Base-by-base conservation (phyloP, 108 stramenopile species). In the Nitzschia palea region DNA sequence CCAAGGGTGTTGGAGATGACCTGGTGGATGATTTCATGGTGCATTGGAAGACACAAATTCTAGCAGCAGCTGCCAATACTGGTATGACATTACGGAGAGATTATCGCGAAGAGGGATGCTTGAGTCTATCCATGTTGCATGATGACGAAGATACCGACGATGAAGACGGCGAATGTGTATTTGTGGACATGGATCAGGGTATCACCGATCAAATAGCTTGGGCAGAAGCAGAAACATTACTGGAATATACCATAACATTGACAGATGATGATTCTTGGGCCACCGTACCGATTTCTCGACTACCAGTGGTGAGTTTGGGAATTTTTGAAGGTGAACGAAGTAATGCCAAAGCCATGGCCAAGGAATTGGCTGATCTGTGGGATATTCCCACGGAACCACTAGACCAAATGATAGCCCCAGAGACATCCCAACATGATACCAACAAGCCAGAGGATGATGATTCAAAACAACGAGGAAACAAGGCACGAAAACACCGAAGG, bases 311-410 rank as follows among this genome's bases (percentile, higher is more conserved):
- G 1, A 74, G 68, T 28, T 22, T 75, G 57, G 79, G 74, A 0
- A 50, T 71, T 17, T 80, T 71, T 61, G 79, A 76, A 33, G 79
- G 79, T 17, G 70, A 70, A 33, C 59, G 79, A 14, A 30, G 40
- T 18, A 37, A 44, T 4, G 79, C 79, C 37, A 80, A 76, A 60
- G 62, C 47, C 25, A 79, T 79, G 78, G 78, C 78, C 40, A 61
- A 56, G 35, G 68, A 79, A 31, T 31, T 79, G 43, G 55, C 68
- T 28, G 30, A 30, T 6, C 28, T 70, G 62, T 79, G 78, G 78
- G 73, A 68, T 17, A 63, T 73, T 18, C 58, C 67, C 40, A 42
- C 17, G 10, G 59, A 61, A n/a, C 59, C 28, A 29, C 12, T 32
- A 20, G 55, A 55, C 31, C 26, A 55, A 14, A 10, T 5, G 25